A percentile compares a stretch with the other conserved stretches of the same genome.
phyloP scores from a whole-genome alignment of 2,329 filamentous ascomycete species.

The Xylaria multiplex region DNA sequence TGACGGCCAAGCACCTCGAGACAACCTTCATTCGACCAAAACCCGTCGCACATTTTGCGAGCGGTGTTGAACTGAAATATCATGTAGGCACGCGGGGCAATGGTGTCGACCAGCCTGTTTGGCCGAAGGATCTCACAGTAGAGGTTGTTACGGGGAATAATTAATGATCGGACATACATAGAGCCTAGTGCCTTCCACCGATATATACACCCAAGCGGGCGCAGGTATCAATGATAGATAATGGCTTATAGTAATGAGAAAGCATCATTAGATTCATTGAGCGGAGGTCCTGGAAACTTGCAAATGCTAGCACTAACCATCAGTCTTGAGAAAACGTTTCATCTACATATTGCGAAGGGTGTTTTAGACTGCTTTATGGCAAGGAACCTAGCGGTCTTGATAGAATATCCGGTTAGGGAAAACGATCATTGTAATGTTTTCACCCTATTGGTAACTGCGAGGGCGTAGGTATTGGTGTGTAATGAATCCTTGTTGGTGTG shows the following conservation, averaged over 20 bases:
- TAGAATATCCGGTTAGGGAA: neutral
- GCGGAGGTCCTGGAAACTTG: no score
- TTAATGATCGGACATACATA: neutral
- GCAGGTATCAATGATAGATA: no score
- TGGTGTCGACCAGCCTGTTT: slow-evolving; percentile 58
- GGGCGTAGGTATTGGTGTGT: no score
- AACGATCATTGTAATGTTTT: neutral
- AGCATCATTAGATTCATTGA: no score
- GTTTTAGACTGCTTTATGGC: no score
- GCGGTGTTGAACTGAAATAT: slow-evolving; percentile 54
- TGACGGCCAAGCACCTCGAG: slow-evolving; percentile 44
- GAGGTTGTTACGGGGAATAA: slow-evolving; percentile 48
- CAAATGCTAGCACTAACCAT: no score
- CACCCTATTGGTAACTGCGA: neutral
- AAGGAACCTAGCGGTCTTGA: neutral
- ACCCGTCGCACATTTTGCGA: slow-evolving; percentile 56
- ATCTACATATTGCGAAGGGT: no score
- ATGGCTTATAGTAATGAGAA: no score
- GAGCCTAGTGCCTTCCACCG: no score
- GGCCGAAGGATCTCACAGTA: slow-evolving; percentile 57
- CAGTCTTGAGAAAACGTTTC: no score
- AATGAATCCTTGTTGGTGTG: no score
- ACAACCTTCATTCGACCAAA: slow-evolving; percentile 54
- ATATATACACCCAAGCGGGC: no score
- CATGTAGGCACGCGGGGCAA: slow-evolving; percentile 62